Conservation (phyloP, 2,329 filamentous ascomycete genomes). For the Aspergillus felis region DNA sequence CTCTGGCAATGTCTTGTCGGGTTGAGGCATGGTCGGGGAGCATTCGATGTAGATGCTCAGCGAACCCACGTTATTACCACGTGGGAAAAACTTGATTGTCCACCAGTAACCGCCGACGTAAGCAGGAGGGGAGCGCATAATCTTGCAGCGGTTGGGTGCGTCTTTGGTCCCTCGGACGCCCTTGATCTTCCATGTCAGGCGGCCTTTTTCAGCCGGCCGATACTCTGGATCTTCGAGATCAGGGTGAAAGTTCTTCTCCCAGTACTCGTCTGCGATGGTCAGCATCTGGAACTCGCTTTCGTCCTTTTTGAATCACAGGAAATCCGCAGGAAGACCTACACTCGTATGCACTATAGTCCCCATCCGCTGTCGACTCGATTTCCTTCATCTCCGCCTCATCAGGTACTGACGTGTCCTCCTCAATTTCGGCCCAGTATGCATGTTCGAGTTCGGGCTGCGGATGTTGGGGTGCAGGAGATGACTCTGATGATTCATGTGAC, state of each 20-base stretch:
- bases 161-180: constrained; percentile 59
- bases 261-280: constrained; percentile 46
- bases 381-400: constrained; percentile 57
- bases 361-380: constrained; percentile 46
- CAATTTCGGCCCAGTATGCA: constrained; percentile 51
- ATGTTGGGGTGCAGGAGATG: constrained; percentile 14
- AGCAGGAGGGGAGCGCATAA: constrained; percentile 57
- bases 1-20: constrained; percentile 35
- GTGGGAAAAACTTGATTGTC: constrained; percentile 63
- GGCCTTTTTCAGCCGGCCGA: constrained; percentile 49
- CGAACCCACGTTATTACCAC: constrained; percentile 56
- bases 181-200: constrained; percentile 57
- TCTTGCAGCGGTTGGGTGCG: constrained; percentile 53
- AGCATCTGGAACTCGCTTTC: not conserved
- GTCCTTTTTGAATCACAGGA: not conserved
- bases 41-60: constrained; percentile 61
- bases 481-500: constrained; percentile 10
- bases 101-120: constrained; percentile 59
- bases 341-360: constrained; percentile 54
- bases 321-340: constrained; percentile 30
- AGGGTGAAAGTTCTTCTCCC: constrained; percentile 55
- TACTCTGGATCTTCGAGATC: constrained; percentile 58
- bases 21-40: constrained; percentile 45
- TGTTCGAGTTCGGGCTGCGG: constrained; percentile 28
- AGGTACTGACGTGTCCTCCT: constrained; percentile 54